phyloP scores from a whole-genome alignment of 1,284 basidiomycete genomes.

The Dichomitus squalens region DNA sequence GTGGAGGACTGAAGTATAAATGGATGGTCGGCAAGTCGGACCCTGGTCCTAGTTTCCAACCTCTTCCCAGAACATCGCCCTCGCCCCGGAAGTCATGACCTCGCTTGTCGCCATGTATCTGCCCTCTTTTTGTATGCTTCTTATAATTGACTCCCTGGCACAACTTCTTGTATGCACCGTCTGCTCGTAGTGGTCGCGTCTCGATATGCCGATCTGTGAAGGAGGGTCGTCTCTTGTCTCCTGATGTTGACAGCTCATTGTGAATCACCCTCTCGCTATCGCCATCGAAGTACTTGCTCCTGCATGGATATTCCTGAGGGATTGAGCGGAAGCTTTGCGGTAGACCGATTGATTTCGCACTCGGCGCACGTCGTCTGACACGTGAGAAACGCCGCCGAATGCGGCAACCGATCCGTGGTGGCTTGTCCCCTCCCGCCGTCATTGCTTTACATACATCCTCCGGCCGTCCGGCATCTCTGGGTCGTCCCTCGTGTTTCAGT shows the following conservation, averaged over 20 bases:
- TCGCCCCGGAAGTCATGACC: conserved; percentile 5
- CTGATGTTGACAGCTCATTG: too few relatives aligned
- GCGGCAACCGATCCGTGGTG: conserved; percentile 7
- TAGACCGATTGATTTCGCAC: background rate
- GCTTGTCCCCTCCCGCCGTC: conserved; percentile 6
- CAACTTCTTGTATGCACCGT: too few relatives aligned
- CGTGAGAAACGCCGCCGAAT: conserved; percentile 21
- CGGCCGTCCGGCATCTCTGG: conserved; percentile 3
- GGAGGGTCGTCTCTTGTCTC: too few relatives aligned
- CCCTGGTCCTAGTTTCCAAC: conserved; percentile 12
- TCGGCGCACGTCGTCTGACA: background rate
- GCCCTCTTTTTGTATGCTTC: background rate
- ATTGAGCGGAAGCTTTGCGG: too few relatives aligned
- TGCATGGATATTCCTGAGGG: background rate
- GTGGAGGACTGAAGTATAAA: conserved; percentile 60
- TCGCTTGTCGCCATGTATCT: background rate
- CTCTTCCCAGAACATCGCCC: conserved; percentile 4
- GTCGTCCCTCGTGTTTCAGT: background rate
- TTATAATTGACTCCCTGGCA: conserved; percentile 1
- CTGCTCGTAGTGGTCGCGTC: too few relatives aligned
- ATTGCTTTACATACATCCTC: conserved; percentile 2
- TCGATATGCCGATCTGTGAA: too few relatives aligned
- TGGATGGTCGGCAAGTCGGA: conserved; percentile 57
- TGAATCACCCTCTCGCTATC: too few relatives aligned
- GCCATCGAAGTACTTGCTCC: too few relatives aligned